These are phyloP conservation scores for Nemania diffusa DNA, from an alignment of 2,329 filamentous ascomycete species.

Conservation along the genomic window DNA sequence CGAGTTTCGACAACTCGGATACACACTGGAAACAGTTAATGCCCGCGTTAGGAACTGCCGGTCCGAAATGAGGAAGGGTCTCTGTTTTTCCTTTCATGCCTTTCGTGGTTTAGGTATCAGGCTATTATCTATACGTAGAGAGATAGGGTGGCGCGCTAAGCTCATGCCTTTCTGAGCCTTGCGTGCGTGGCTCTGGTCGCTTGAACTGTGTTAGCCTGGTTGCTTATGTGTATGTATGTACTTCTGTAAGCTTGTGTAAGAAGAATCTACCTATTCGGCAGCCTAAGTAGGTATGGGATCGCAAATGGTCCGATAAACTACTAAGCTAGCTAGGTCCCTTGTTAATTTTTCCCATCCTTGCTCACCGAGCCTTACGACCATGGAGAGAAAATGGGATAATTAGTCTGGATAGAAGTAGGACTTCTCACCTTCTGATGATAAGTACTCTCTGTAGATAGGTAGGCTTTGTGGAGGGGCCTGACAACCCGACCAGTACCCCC, in stretches of 20 bases:
- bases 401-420: background rate
- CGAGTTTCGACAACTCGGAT: background rate
- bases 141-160: background rate
- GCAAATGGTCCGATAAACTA: background rate
- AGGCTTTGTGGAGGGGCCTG: no score
- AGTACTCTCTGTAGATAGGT: no score
- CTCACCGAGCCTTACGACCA: constrained; percentile 11
- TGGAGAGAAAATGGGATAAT: constrained; percentile 18
- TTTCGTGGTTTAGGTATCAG: constrained; percentile 1
- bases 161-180: background rate
- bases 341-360: constrained; percentile 1
- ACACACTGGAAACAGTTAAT: background rate
- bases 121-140: background rate
- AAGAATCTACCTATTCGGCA: background rate
- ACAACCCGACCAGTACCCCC: no score
- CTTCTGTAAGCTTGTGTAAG: background rate
- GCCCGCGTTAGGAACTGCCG: constrained; percentile 15
- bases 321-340: constrained; percentile 2
- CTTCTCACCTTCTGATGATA: constrained; percentile 1
- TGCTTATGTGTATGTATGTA: background rate
- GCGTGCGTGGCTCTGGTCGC: background rate
- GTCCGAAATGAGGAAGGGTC: constrained; percentile 31
- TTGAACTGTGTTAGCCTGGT: background rate
- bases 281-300: background rate
- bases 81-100: no score